Conservation (phyloP, 352 stramenopile genomes). For the Pythium chondricola region DNA sequence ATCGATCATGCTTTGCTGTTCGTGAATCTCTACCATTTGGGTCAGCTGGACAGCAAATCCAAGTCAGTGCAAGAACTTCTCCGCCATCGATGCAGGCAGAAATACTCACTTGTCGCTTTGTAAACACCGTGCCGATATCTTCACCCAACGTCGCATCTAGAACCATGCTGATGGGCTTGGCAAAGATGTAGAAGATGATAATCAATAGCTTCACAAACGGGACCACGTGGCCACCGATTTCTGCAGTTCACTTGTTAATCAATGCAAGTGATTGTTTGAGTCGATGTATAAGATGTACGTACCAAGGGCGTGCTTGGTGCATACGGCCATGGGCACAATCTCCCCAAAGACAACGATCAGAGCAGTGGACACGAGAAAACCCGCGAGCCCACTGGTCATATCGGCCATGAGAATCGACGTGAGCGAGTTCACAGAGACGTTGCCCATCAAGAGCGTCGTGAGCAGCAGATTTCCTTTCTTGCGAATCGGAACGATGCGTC, state of each 20-base stretch:
- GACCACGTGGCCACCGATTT: constrained; percentile 68
- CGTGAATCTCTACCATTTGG: constrained; percentile 96
- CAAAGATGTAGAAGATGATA: constrained; percentile 90
- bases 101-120: constrained; percentile 49
- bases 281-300: constrained; percentile 24
- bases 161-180: constrained; percentile 90
- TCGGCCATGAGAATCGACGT: constrained; percentile 94
- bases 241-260: constrained; percentile 13
- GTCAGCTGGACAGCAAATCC: constrained; percentile 61
- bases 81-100: not conserved
- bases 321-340: constrained; percentile 87
- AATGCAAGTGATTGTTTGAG: not conserved
- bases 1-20: constrained; percentile 91
- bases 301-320: constrained; percentile 82
- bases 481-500: constrained; percentile 86
- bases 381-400: constrained; percentile 59
- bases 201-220: constrained; percentile 93
- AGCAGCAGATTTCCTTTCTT: constrained; percentile 95
- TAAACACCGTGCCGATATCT: constrained; percentile 96
- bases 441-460: constrained; percentile 94
- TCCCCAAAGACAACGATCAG: constrained; percentile 95
- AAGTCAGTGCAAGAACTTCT: not conserved
- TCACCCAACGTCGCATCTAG: constrained; percentile 91
- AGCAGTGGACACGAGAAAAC: constrained; percentile 90
- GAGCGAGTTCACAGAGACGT: constrained; percentile 95